Base-by-base conservation (phyloP, 2,329 filamentous ascomycete genomes). In the Bipolaris zeicola region DNA sequence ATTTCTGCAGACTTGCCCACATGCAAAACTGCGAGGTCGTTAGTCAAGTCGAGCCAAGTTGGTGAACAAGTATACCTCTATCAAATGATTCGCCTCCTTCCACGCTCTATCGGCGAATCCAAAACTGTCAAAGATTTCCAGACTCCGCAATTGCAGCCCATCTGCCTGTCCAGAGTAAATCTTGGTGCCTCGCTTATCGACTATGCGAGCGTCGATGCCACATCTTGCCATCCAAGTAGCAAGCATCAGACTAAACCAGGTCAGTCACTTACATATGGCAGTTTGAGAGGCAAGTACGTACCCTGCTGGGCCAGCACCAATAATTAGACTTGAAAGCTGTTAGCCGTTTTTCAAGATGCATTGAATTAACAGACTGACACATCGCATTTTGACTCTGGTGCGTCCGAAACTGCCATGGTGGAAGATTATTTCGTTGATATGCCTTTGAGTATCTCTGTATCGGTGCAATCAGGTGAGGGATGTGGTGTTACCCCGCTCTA, bases 31-130 rank as follows among this genome's bases (percentile, higher is more conserved):
- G 55, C 10, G 26, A 2, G 28, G 10, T 28, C 20, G 43, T 60
- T 34, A 60, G 61, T 45, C 36, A 55, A 36, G 14, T 18, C 37
- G 16, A 16, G 6, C 18, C 50, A 38, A 34, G 4, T 10, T 28
- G 20, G 13, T 24, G 33, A 11, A 37, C 10, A 8, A 7, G 33
- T 78, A 71, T 54, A 88, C 85, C 77, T 89, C 88, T n/a, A 89
- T 79, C 78, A 90, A 84, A 67, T 87, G 86, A 67, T 89, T 89
- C 11, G 84, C 81, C 64, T 90, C 88, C 45, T 86, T 86, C 83
- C 85, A 86, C 1, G 82, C 83, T 4, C 83, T 77, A 60, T 90
- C 83, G 2, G 80, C 86, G 55, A 92, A 84, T 0, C 85, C 88
- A 63, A 92, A 89, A 47, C 84, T 86, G 64, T 92, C 77, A 50